These are phyloP conservation scores for Trematosphaeria pertusa DNA, from an alignment of 2,329 filamentous ascomycete genomes.

Conservation along the genomic window DNA sequence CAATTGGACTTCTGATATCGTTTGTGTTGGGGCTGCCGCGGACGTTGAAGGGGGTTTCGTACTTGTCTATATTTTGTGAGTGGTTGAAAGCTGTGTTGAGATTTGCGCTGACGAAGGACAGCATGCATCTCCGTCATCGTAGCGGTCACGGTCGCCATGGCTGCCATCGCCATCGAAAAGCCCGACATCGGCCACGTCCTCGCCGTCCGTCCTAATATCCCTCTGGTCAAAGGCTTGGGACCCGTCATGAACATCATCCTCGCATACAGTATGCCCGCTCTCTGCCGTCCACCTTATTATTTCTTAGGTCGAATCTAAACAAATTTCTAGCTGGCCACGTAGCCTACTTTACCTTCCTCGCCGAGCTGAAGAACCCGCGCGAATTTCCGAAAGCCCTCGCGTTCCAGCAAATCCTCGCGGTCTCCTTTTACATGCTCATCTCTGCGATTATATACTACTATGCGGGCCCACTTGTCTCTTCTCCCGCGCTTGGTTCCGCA, in stretches of 20 bases:
- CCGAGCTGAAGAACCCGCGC: constrained; percentile 67
- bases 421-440: constrained; percentile 68
- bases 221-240: constrained; percentile 33
- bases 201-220: constrained; percentile 26
- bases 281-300: neutral
- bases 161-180: constrained; percentile 65
- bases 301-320: neutral
- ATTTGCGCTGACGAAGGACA: too few species aligned
- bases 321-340: constrained; percentile 60
- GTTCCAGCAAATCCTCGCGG: constrained; percentile 66
- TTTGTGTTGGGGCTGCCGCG: constrained; percentile 66
- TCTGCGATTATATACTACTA: constrained; percentile 73
- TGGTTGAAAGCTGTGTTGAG: constrained; percentile 8
- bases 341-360: constrained; percentile 72
- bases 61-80: constrained; percentile 66
- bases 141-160: constrained; percentile 71
- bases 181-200: constrained; percentile 45
- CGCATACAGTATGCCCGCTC: constrained; percentile 63
- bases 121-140: constrained; percentile 69
- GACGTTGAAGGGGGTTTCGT: constrained; percentile 68
- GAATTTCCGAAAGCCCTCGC: constrained; percentile 69
- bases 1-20: constrained; percentile 66
- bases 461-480: constrained; percentile 66
- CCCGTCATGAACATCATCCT: constrained; percentile 69
- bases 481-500: constrained; percentile 71